These are phyloP conservation scores for Zoysia matrella DNA, from an alignment of 202 grass and related monocot species.

Conservation along the genomic window DNA sequence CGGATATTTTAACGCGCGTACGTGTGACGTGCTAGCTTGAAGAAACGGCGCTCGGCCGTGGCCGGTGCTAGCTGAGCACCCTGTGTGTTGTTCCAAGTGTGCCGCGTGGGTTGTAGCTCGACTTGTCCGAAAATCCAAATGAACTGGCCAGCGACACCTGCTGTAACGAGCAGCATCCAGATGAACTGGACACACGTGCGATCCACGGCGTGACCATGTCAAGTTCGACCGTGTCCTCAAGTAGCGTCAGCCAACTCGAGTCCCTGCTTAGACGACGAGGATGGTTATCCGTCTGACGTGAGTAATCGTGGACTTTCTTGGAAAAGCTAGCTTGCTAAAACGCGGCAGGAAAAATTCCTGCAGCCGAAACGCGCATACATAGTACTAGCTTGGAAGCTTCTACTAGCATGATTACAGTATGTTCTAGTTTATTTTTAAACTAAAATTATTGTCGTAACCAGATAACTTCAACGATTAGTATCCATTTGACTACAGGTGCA, in stretches of 20 bases:
- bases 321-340: background rate
- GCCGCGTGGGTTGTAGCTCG: background rate
- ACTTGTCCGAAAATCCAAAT: background rate
- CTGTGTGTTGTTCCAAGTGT: too few relatives aligned
- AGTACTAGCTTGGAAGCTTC: background rate
- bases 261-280: background rate
- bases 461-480: too few relatives aligned
- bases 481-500: background rate
- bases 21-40: background rate
- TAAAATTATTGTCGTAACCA: too few relatives aligned
- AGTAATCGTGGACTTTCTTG: background rate
- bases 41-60: background rate
- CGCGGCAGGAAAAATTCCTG: background rate
- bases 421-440: too few relatives aligned
- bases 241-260: background rate
- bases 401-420: background rate
- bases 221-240: background rate
- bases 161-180: background rate
- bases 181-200: background rate
- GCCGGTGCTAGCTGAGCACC: too few relatives aligned
- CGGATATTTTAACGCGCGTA: background rate
- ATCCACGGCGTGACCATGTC: background rate
- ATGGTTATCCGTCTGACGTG: background rate
- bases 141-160: background rate
- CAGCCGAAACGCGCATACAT: background rate